These are phyloP conservation scores for Populus simonii DNA, from an alignment of 345 rosid species.

Conservation along the genomic window DNA sequence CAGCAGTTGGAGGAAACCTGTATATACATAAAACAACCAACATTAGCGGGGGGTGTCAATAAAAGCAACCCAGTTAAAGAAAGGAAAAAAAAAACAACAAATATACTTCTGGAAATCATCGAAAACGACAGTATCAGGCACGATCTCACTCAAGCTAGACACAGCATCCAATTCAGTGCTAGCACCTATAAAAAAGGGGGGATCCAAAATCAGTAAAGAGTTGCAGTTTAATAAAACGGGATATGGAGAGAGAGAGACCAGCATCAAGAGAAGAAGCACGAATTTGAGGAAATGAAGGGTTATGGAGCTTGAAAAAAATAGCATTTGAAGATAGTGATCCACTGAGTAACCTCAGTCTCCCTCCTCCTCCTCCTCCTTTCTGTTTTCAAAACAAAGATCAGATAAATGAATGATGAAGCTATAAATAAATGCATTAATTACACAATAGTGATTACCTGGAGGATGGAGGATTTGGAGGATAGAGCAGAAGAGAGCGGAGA, in stretches of 20 bases:
- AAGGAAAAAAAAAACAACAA: neutral
- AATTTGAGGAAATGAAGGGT: slow-evolving; percentile 43
- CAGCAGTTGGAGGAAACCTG: slow-evolving; percentile 96
- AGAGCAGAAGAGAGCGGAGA: slow-evolving; percentile 64
- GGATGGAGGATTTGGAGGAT: slow-evolving; percentile 37
- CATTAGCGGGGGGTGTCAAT: neutral
- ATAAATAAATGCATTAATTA: neutral
- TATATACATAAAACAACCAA: neutral
- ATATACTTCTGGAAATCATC: slow-evolving; percentile 87
- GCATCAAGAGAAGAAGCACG: slow-evolving; percentile 65
- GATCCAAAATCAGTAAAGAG: neutral
- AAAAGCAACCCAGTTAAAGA: neutral
- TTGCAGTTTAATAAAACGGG: neutral
- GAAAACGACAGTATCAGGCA: slow-evolving; percentile 87
- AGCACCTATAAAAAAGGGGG: slow-evolving; percentile 33
- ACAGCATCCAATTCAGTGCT: slow-evolving; percentile 76
- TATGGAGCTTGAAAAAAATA: slow-evolving; percentile 35
- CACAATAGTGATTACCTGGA: slow-evolving; percentile 26
- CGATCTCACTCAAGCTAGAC: slow-evolving; percentile 83
- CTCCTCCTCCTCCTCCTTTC: slow-evolving; percentile 15
- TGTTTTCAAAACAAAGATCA: slow-evolving; percentile 25
- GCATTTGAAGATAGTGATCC: slow-evolving; percentile 37
- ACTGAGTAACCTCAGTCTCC: slow-evolving; percentile 24
- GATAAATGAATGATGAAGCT: neutral
- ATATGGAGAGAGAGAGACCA: slow-evolving; percentile 30